Evolutionary conservation across 148 eudicot genomes (phyloP).

Genomic region (Suaeda aralocaspica): DNA sequence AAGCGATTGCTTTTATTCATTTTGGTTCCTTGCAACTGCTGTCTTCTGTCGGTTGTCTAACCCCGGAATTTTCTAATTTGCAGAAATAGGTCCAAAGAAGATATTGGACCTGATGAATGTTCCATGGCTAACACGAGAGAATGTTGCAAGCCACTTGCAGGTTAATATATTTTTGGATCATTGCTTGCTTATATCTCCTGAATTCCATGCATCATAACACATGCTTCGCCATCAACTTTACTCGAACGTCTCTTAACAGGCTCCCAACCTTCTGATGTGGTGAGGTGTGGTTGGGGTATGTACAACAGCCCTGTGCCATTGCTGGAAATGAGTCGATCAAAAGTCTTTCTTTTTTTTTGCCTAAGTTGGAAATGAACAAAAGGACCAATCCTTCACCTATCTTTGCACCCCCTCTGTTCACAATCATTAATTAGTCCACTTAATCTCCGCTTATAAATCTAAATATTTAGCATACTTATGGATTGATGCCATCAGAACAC

Average conservation of each 20-base stretch:
- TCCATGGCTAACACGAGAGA: conserved; percentile 87
- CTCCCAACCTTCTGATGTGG: not conserved
- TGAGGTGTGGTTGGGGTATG: not conserved
- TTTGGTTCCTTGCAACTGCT: conserved; percentile 7
- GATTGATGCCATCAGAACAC: not conserved
- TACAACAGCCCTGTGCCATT: not conserved
- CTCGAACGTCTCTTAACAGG: not conserved
- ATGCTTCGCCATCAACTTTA: not conserved
- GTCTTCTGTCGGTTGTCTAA: conserved; percentile 12
- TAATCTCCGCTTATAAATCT: not conserved
- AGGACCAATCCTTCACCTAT: not conserved
- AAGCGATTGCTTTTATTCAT: not conserved
- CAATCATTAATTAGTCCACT: not conserved
- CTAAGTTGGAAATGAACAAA: not conserved
- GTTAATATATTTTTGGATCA: conserved; percentile 30
- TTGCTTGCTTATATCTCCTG: conserved; percentile 1
- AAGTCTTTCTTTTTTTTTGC: no score
- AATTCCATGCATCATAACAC: conserved; percentile 5
- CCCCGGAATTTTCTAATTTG: conserved; percentile 27
- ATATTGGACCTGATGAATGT: conserved; percentile 90
- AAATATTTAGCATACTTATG: not conserved
- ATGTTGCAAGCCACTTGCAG: conserved; percentile 99
- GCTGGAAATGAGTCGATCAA: not conserved
- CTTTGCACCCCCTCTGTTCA: not conserved
- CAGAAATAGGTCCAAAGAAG: conserved; percentile 98